Percentiles rank a stretch among this genome's conserved stretches.
Conservation (phyloP, 306 rosid species). For the Nissolia schottii region DNA sequence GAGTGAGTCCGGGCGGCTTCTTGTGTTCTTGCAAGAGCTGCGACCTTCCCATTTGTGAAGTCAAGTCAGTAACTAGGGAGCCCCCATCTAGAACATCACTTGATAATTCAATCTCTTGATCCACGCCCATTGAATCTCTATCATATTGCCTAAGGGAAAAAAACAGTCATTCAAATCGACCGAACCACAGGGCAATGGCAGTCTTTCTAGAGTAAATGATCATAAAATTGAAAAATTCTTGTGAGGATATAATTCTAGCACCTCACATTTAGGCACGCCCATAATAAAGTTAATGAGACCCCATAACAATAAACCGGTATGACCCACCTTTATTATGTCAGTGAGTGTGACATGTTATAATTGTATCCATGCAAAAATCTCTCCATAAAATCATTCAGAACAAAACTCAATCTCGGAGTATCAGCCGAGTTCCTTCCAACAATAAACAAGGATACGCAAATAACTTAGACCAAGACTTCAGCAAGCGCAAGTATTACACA, state of each 20-base stretch:
- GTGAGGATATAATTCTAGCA: no score
- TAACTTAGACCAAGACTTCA: neutral
- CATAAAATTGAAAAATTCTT: no score
- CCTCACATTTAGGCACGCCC: no score
- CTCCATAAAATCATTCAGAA: neutral
- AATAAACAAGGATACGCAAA: neutral
- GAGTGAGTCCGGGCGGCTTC: slow-evolving; percentile 75
- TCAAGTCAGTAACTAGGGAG: slow-evolving; percentile 34
- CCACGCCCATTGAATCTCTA: slow-evolving; percentile 22
- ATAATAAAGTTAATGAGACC: no score
- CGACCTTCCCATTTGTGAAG: slow-evolving; percentile 45
- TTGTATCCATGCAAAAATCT: no score
- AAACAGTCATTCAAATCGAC: neutral
- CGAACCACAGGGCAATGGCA: neutral
- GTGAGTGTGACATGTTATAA: no score
- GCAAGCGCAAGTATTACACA: neutral
- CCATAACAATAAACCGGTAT: no score
- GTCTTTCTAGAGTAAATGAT: neutral
- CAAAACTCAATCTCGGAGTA: neutral
- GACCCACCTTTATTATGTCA: no score
- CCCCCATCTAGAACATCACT: slow-evolving; percentile 16
- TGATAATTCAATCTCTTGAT: slow-evolving; percentile 33
- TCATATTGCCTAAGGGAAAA: slow-evolving; percentile 29
- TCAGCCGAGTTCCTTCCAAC: neutral
- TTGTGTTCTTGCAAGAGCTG: slow-evolving; percentile 40